Conservation (phyloP, 1,139 yeast species). For the Sugiyamaella neomexicana region DNA sequence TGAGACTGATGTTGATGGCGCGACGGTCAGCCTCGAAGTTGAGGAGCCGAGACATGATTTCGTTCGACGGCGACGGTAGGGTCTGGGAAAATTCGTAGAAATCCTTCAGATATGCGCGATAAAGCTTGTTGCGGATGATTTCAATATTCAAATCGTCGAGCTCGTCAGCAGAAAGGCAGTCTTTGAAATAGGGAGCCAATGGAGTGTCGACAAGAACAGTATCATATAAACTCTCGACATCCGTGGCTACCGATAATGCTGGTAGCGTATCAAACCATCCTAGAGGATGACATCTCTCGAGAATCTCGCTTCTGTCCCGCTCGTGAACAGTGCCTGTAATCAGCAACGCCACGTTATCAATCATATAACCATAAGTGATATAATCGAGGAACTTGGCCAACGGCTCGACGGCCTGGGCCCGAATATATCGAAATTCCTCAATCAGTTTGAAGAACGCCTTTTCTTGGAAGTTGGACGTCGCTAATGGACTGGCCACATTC, state of each 20-base stretch:
- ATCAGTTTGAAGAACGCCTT: slow-evolving; percentile 72
- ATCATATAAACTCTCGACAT: slow-evolving; percentile 85
- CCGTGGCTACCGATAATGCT: slow-evolving; percentile 90
- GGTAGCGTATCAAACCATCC: slow-evolving; percentile 99
- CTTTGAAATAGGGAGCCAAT: slow-evolving; percentile 91
- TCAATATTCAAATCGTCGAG: slow-evolving; percentile 95
- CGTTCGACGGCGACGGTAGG: slow-evolving; percentile 73
- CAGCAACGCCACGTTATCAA: slow-evolving; percentile 93
- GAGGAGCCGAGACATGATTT: slow-evolving; percentile 73
- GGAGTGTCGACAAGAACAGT: slow-evolving; percentile 98
- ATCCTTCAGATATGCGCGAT: slow-evolving; percentile 90
- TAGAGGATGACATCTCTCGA: slow-evolving; percentile 89
- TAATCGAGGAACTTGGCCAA: slow-evolving; percentile 82
- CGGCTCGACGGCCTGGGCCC: slow-evolving; percentile 80
- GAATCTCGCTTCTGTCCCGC: slow-evolving; percentile 82
- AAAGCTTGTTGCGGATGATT: slow-evolving; percentile 85
- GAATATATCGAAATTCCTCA: slow-evolving; percentile 81
- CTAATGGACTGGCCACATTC: slow-evolving; percentile 74
- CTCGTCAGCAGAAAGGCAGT: slow-evolving; percentile 89
- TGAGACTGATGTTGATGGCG: slow-evolving; percentile 84
- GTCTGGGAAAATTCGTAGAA: slow-evolving; percentile 67
- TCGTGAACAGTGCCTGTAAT: slow-evolving; percentile 97
- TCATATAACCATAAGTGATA: slow-evolving; percentile 96
- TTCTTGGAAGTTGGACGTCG: slow-evolving; percentile 82
- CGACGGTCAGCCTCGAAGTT: slow-evolving; percentile 95